These are phyloP conservation scores for Amborella trichopoda DNA, from an alignment of 164 flowering plant species.

Conservation along the genomic window DNA sequence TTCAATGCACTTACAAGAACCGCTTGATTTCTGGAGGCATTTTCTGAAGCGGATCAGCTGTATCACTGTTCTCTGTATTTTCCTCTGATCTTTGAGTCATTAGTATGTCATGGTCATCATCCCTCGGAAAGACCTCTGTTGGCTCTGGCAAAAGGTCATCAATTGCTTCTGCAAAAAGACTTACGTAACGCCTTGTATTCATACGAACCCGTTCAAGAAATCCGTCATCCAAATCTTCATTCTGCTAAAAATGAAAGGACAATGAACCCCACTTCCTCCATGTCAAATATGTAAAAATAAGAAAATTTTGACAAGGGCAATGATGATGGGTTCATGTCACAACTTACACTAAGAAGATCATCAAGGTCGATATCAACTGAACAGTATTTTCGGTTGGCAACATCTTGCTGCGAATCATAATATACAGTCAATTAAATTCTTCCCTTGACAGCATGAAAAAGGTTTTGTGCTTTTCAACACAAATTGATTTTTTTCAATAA, in stretches of 20 bases:
- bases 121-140: constrained; percentile 56
- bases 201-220: constrained; percentile 62
- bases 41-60: constrained; percentile 54
- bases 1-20: constrained; percentile 44
- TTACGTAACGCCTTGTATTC: constrained; percentile 74
- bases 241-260: constrained; percentile 22
- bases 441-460: too few species aligned
- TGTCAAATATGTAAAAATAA: not conserved
- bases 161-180: constrained; percentile 68
- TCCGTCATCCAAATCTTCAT: constrained; percentile 79
- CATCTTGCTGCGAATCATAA: constrained; percentile 63
- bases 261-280: not conserved
- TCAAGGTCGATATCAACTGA: constrained; percentile 71
- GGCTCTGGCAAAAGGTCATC: constrained; percentile 89
- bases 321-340: too few species aligned
- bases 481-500: not conserved
- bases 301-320: not conserved
- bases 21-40: constrained; percentile 96
- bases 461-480: too few species aligned
- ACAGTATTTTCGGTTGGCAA: constrained; percentile 59
- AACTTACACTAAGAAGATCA: constrained; percentile 59
- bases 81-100: constrained; percentile 89
- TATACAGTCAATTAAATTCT: not conserved
- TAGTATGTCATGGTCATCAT: constrained; percentile 78
- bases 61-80: constrained; percentile 48